Evolutionary conservation across 306 rosid species (phyloP).

Genomic region (Cucurbita moschata): DNA sequence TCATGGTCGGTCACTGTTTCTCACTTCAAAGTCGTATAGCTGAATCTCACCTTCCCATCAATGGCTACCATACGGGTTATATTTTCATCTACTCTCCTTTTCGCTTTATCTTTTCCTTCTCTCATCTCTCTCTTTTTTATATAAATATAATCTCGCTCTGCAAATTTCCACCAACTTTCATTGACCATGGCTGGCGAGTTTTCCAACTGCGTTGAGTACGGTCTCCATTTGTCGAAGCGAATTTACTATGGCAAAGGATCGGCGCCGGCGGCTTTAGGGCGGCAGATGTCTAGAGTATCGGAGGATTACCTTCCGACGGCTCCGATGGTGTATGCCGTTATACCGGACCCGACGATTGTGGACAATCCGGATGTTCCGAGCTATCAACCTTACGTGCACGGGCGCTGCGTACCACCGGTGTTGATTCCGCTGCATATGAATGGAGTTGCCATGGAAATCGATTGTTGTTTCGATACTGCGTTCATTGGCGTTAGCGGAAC

Average conservation of each 20-base stretch:
- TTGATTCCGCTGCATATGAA: constrained; percentile 68
- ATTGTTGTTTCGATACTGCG: constrained; percentile 56
- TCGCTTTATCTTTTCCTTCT: background rate
- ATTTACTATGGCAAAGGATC: constrained; percentile 43
- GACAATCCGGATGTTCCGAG: constrained; percentile 89
- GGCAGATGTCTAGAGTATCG: constrained; percentile 18
- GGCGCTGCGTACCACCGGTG: constrained; percentile 80
- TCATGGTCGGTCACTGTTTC: background rate
- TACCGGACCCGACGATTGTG: constrained; percentile 58
- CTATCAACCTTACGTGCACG: constrained; percentile 85
- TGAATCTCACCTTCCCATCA: constrained; percentile 1
- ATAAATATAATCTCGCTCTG: background rate
- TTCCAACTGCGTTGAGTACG: constrained; percentile 55
- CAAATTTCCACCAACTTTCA: background rate
- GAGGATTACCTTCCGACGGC: constrained; percentile 43
- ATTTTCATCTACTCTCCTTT: background rate
- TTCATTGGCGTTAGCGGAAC: constrained; percentile 44
- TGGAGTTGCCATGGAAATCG: constrained; percentile 46
- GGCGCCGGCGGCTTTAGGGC: constrained; percentile 5
- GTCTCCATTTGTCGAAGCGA: constrained; percentile 62
- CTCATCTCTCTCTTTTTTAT: background rate
- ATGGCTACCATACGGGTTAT: background rate
- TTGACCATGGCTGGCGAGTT: constrained; percentile 35
- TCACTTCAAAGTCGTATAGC: constrained; percentile 2
- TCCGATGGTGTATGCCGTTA: constrained; percentile 67